Percentiles rank a stretch among this genome's conserved stretches.
Conservation (phyloP, 1,139 yeast genomes). For the Sugiyamaella xylanicola region DNA sequence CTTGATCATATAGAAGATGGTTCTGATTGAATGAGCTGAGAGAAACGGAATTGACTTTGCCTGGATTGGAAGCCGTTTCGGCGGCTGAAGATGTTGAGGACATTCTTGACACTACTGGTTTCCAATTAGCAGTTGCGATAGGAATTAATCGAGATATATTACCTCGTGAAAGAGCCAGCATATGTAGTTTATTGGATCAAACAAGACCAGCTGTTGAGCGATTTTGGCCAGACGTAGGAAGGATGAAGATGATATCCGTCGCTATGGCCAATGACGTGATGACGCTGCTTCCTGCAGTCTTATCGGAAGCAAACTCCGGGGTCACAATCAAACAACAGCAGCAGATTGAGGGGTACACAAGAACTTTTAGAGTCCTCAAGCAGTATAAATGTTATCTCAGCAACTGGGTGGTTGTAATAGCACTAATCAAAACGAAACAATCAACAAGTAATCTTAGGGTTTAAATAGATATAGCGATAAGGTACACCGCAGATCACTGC, state of each 20-base stretch:
- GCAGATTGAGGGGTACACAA: too few species aligned
- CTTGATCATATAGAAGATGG: slow-evolving; percentile 56
- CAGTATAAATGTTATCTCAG: too few species aligned
- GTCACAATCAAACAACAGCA: background rate
- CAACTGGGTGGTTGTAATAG: too few species aligned
- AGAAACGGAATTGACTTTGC: slow-evolving; percentile 20
- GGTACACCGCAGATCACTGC: background rate
- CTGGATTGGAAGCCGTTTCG: background rate
- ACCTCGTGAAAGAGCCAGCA: background rate
- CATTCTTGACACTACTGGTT: background rate
- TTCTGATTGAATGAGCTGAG: slow-evolving; percentile 53
- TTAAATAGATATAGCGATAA: background rate
- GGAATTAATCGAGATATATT: background rate
- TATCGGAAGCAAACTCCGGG: background rate
- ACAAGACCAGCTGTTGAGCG: background rate
- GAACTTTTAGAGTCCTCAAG: too few species aligned
- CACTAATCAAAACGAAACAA: background rate
- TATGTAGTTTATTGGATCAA: background rate
- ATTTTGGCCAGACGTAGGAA: background rate
- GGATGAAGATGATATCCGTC: background rate
- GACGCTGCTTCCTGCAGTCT: background rate
- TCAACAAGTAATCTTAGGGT: background rate
- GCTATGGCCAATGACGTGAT: background rate
- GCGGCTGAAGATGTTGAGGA: background rate
- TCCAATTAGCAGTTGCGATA: background rate